Evolutionary conservation across 1,284 basidiomycete genomes (phyloP).

Genomic region (Pholiota adiposa): DNA sequence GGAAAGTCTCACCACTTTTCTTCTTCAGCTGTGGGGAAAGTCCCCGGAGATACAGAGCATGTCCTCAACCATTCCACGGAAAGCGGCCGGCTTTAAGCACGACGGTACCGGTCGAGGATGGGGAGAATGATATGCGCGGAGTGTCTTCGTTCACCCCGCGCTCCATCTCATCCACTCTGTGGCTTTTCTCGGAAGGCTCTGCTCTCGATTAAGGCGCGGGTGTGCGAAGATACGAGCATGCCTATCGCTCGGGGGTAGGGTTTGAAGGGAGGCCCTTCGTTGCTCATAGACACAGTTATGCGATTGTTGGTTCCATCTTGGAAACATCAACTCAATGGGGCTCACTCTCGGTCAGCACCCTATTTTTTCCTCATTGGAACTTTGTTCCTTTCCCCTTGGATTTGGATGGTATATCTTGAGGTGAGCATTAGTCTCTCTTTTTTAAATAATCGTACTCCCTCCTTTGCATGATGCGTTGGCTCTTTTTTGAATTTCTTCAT

Average conservation of each 20-base stretch:
- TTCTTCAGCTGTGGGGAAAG: slow-evolving; percentile 82
- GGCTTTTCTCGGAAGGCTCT: slow-evolving; percentile 39
- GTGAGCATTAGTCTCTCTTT: slow-evolving; percentile 36
- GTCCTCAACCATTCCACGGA: slow-evolving; percentile 57
- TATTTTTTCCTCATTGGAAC: slow-evolving; percentile 57
- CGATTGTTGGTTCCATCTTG: slow-evolving; percentile 60
- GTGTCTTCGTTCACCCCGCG: slow-evolving; percentile 26
- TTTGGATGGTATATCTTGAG: slow-evolving; percentile 13
- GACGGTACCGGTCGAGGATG: slow-evolving; percentile 57
- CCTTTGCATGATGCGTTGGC: slow-evolving; percentile 52
- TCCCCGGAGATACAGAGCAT: slow-evolving; percentile 85
- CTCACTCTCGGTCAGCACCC: slow-evolving; percentile 78
- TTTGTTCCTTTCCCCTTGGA: slow-evolving; percentile 40
- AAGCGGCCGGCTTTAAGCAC: slow-evolving; percentile 74
- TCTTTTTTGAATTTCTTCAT: slow-evolving; percentile 84
- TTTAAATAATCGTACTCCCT: slow-evolving; percentile 12
- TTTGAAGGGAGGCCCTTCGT: slow-evolving; percentile 50
- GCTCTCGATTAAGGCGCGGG: slow-evolving; percentile 43
- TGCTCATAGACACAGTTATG: slow-evolving; percentile 89
- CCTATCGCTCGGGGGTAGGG: slow-evolving; percentile 46
- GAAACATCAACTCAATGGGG: slow-evolving; percentile 81
- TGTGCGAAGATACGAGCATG: slow-evolving; percentile 80
- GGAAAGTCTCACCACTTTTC: slow-evolving; percentile 48
- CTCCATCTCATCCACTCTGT: slow-evolving; percentile 62
- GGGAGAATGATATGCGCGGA: slow-evolving; percentile 45